These are phyloP conservation scores for Mycena rosella DNA, from an alignment of 768 basidiomycete genomes.

Conservation along the genomic window DNA sequence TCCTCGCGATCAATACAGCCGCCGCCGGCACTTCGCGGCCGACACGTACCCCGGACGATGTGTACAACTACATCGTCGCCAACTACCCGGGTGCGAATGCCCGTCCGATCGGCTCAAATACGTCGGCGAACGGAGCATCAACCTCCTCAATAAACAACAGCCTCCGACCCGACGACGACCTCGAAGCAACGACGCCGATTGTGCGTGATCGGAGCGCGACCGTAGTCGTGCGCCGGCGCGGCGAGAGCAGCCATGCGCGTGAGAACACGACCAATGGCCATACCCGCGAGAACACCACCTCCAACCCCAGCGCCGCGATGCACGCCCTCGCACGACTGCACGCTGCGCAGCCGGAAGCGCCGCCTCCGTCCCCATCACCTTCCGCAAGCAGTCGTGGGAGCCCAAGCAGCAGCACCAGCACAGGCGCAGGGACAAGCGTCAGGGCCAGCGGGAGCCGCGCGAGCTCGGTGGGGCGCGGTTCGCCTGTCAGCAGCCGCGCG, in stretches of 20 bases:
- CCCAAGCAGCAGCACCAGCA: constrained; percentile 28
- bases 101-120: not conserved
- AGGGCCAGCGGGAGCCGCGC: constrained; percentile 30
- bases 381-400: constrained; percentile 30
- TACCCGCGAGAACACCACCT: constrained; percentile 16
- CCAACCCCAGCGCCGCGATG: constrained; percentile 12
- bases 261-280: constrained; percentile 18
- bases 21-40: not conserved
- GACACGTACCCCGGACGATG: not conserved
- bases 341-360: constrained; percentile 16
- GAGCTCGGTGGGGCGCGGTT: constrained; percentile 30
- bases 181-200: constrained; percentile 30
- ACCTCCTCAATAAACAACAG: not conserved
- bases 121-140: not conserved
- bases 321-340: constrained; percentile 19
- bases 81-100: not conserved
- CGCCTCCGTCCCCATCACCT: constrained; percentile 30
- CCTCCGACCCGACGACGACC: constrained; percentile 17
- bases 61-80: not conserved
- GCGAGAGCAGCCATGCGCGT: constrained; percentile 11
- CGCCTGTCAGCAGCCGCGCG: constrained; percentile 27
- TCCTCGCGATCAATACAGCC: constrained; percentile 31
- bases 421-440: constrained; percentile 29
- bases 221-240: constrained; percentile 32
- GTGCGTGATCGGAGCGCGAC: constrained; percentile 37